Evolutionary conservation across 768 basidiomycete species (phyloP).

Genomic region (Vararia minispora): DNA sequence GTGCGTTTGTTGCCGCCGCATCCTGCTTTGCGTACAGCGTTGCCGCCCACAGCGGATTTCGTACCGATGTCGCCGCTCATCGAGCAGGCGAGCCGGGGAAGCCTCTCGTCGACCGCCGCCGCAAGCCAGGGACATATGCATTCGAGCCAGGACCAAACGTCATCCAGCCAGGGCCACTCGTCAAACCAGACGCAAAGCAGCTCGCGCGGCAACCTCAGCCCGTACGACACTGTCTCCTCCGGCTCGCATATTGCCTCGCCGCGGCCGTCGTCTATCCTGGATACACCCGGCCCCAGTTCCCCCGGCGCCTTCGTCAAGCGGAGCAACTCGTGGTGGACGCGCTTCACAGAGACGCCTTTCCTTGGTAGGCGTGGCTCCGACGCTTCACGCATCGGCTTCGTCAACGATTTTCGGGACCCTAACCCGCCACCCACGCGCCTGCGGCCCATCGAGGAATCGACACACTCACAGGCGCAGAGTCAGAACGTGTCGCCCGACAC

Average conservation of each 20-base stretch:
- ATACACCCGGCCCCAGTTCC: constrained; percentile 29
- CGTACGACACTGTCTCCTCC: constrained; percentile 16
- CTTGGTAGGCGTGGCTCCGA: constrained; percentile 45
- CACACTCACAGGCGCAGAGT: constrained; percentile 25
- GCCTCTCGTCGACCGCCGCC: too few relatives aligned
- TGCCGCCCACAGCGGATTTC: constrained; percentile 18
- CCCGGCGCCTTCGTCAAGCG: constrained; percentile 54
- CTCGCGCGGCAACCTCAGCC: constrained; percentile 19
- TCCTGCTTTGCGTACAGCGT: constrained; percentile 5
- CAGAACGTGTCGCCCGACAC: constrained; percentile 10
- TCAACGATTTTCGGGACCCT: constrained; percentile 66
- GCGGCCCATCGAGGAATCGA: constrained; percentile 44
- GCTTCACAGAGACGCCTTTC: constrained; percentile 56
- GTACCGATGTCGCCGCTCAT: constrained; percentile 25
- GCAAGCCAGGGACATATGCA: too few relatives aligned
- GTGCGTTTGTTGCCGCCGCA: neutral
- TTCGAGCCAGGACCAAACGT: too few relatives aligned
- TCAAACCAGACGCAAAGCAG: too few relatives aligned
- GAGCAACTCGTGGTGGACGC: constrained; percentile 70
- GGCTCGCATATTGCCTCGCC: constrained; percentile 13
- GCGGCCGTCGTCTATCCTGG: constrained; percentile 31
- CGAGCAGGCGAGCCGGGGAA: constrained; percentile 23
- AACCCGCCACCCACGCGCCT: constrained; percentile 62
- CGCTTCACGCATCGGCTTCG: constrained; percentile 14
- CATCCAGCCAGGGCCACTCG: too few relatives aligned